Percentiles rank a stretch among this genome's conserved stretches.
phyloP scores from a whole-genome alignment of 2,329 filamentous ascomycete species.

The Neofusicoccum parvum region DNA sequence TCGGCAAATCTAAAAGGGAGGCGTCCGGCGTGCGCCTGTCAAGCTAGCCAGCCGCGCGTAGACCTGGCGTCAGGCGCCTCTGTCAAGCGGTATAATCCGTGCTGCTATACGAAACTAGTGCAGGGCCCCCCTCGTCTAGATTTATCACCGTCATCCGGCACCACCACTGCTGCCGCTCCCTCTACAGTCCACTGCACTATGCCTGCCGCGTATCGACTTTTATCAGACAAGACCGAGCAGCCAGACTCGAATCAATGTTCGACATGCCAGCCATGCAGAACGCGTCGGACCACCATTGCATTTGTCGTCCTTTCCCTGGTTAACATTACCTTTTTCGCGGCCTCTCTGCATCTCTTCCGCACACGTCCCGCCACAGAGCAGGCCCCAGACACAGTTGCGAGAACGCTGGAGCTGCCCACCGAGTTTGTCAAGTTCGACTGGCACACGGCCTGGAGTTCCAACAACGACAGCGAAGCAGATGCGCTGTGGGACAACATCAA shows the following conservation, averaged over 20 bases:
- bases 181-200: background rate
- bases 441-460: constrained; percentile 5
- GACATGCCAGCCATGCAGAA: no score
- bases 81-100: no score
- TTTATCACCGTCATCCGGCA: background rate
- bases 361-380: background rate
- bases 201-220: background rate
- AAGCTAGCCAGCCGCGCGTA: no score
- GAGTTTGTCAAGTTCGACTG: background rate
- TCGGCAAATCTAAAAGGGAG: no score
- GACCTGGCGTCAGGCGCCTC: no score
- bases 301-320: background rate
- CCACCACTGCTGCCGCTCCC: background rate
- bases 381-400: background rate
- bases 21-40: no score
- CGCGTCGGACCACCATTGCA: background rate
- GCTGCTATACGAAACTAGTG: no score
- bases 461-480: constrained; percentile 7
- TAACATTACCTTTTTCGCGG: background rate
- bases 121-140: no score
- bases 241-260: background rate
- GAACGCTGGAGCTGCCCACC: background rate
- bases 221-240: background rate
- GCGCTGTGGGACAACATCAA: background rate
- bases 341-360: background rate